Conservation (phyloP, 1,284 basidiomycete genomes). For the Microbotryum violaceum region DNA sequence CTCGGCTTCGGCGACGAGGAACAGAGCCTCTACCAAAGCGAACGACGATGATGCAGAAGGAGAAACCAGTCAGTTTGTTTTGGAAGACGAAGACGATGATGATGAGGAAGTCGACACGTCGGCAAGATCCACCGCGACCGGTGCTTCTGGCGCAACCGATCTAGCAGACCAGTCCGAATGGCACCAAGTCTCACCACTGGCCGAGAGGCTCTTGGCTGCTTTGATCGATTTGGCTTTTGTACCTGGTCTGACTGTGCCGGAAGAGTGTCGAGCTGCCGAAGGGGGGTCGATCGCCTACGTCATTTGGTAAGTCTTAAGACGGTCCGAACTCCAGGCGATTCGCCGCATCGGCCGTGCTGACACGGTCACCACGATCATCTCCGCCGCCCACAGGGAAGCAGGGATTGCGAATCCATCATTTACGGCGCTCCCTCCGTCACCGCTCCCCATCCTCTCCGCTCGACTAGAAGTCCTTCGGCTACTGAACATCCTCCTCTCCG, state of each 20-base stretch:
- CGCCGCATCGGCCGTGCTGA: constrained; percentile 17
- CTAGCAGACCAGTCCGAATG: constrained; percentile 19
- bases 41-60: constrained; percentile 29
- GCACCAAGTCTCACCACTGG: constrained; percentile 60
- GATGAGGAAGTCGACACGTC: constrained; percentile 19
- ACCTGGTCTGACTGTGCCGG: constrained; percentile 80
- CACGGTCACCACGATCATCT: constrained; percentile 6
- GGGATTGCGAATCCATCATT: constrained; percentile 16
- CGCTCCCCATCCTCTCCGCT: constrained; percentile 2
- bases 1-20: background rate
- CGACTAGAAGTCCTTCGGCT: constrained; percentile 43
- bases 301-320: constrained; percentile 55
- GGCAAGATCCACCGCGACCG: background rate
- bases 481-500: constrained; percentile 71
- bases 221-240: constrained; percentile 79
- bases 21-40: background rate
- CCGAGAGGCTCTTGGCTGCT: constrained; percentile 66
- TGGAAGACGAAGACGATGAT: constrained; percentile 58
- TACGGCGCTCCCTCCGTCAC: constrained; percentile 1
- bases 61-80: constrained; percentile 41
- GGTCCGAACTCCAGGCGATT: background rate
- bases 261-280: constrained; percentile 56
- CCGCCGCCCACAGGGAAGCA: constrained; percentile 18
- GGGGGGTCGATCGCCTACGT: constrained; percentile 71
- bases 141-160: constrained; percentile 1